Evolutionary conservation across 1,284 basidiomycete genomes (phyloP), one percentile per base, ranked within the genome.

Genomic region (Moesziomyces sp.): DNA sequence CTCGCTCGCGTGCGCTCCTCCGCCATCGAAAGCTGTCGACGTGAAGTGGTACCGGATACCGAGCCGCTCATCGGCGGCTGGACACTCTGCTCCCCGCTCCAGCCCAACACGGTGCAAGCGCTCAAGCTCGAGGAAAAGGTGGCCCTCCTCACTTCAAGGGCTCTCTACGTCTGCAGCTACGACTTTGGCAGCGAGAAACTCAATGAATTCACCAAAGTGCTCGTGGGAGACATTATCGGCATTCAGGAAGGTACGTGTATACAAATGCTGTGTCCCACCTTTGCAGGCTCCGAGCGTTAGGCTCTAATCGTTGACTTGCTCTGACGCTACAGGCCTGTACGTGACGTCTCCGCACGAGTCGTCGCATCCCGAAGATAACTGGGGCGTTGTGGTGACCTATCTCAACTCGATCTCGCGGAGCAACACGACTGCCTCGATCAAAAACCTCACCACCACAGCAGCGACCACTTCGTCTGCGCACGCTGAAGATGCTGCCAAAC

Each of bases 1-100:
- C 86, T 97, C 50, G 93, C 92, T 1, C 91, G 91, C 79, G 91
- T 97, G 52, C 89, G 96, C 30, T 62, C 78, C 3, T 60, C 55
- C 23, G 79, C 79, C 18, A 68, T 81, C 62, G 71, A 82, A 51
- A 68, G 53, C 43, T 79, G 58, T 30, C 38, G 58, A 40, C 47
- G 66, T 10, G 66, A 74, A 40, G 58, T 64, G 10, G 45, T 69
- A 0, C 52, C 62, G 1, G 93, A 94, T 24, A 93, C 91, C 0
- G 96, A 98, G 82, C 86, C 88, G 5, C 85, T 93, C 42, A 81
- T 94, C 4, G 91, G 89, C 3, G 96, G 93, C 1, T 98, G 96
- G 95, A 97, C 94, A 0, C 83, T 98, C 23, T 90, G 97, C 77
- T 90, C 93, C 0, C 95, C 96, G 0, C 88, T 90, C 68, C 89